A percentile compares a stretch with the other conserved stretches of the same genome.
Conservation (phyloP, 139 green algal species). For the Micractinium sp. region DNA sequence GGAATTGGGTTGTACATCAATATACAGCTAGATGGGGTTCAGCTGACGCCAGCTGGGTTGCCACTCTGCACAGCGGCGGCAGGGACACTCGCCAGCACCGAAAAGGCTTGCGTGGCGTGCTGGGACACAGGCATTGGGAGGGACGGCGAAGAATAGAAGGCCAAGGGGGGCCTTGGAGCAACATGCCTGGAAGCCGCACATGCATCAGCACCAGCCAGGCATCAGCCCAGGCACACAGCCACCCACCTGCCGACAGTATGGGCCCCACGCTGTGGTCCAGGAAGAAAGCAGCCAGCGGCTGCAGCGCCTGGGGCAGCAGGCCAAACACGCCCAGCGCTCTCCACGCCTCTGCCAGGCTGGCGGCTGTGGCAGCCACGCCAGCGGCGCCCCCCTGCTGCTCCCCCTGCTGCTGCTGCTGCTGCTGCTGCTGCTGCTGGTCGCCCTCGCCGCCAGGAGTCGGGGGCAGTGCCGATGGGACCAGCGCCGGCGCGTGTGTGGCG, state of each 20-base stretch:
- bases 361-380: not conserved
- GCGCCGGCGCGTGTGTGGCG: conserved; percentile 9
- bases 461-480: not conserved
- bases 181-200: too few species aligned
- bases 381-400: not conserved
- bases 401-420: not conserved
- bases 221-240: not conserved
- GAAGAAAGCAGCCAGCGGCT: conserved; percentile 17
- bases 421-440: not conserved
- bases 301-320: conserved; percentile 40
- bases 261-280: conserved; percentile 31
- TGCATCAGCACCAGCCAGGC: not conserved
- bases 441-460: not conserved
- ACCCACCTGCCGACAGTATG: conserved; percentile 28
- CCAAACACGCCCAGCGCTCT: conserved; percentile 17
- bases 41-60: not conserved
- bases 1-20: not conserved
- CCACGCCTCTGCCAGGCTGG: conserved; percentile 30
- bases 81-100: too few species aligned
- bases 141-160: too few species aligned
- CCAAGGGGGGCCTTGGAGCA: too few species aligned
- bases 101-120: too few species aligned
- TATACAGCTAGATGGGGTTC: not conserved
- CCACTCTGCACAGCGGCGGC: too few species aligned
- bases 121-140: too few species aligned